Base-by-base conservation (phyloP, 2,329 filamentous ascomycete species). In the Diaporthe helianthi region DNA sequence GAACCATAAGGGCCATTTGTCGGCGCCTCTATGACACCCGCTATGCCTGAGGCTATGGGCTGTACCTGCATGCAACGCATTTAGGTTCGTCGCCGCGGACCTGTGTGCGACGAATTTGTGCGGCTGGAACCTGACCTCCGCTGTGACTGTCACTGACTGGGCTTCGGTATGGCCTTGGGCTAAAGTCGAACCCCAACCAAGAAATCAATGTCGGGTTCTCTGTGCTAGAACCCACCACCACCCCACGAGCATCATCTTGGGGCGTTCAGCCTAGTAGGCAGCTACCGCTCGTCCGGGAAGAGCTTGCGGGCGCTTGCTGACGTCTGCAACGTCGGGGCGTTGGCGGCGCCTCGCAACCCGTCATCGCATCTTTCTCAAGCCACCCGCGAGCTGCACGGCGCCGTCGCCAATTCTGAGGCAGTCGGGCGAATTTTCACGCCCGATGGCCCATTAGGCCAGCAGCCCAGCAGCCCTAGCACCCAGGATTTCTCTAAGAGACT, bases 1-100 rank as follows among this genome's bases (percentile, higher is more conserved):
- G 46, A 67, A 69, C 53, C 53, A 61, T 47, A 36, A 63, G 22
- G n/a, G 47, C 58, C 58, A 13, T 60, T 36, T 49, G 58, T 36
- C 44, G 29, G 58, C 58, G 58, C 58, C 44, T 33, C 58, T 44
- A 49, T 36, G 58, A 47, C 38, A 46, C 41, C 64, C 31, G 51
- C n/a, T 58, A 29, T 67, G 64, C 64, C 64, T 58, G 49, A 58
- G 52, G 29, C 58, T 49, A 63, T 49, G 29, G 29, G 36, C 19
- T 53, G 68, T 70, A 70, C 68, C 68, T 70, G 68, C 68, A 70
- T 70, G 10, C 58, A 63, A 67, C 36, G 68, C 68, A 47, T 70
- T 70, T 26, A 29, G 36, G 41, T 68, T 52, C 52, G 44, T 49
- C 51, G 29, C 44, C 58, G n/a, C 44, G n/a, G 29, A 29, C 36